These are phyloP conservation scores for Pharnaceum exiguum DNA, from an alignment of 148 eudicot genomes.

Conservation along the genomic window DNA sequence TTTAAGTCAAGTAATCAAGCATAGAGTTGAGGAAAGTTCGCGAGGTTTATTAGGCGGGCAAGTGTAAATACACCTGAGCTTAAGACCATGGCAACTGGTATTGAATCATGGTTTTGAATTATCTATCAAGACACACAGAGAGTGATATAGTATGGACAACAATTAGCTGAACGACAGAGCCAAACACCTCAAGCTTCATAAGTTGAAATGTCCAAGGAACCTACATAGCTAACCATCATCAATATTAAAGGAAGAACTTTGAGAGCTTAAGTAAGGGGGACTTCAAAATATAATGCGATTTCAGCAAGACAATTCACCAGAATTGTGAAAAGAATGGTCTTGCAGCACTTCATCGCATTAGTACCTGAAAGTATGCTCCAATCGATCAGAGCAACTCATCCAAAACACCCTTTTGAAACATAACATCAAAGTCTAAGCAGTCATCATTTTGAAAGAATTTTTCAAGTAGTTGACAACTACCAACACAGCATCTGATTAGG, in stretches of 20 bases:
- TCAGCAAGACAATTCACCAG: not conserved
- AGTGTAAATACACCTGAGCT: constrained; percentile 91
- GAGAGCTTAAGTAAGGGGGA: no score
- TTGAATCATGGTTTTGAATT: constrained; percentile 94
- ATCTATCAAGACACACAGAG: no score
- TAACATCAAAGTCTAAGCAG: constrained; percentile 5
- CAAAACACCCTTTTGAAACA: constrained; percentile 81
- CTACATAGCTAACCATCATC: not conserved
- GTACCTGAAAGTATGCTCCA: constrained; percentile 82
- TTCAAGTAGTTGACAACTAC: no score
- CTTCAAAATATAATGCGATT: not conserved
- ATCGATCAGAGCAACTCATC: constrained; percentile 76
- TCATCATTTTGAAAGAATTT: not conserved
- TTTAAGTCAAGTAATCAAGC: constrained; percentile 12
- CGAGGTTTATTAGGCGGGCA: constrained; percentile 94
- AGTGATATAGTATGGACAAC: no score
- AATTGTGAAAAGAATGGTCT: not conserved
- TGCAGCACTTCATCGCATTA: not conserved
- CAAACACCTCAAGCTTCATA: no score
- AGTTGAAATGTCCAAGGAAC: no score
- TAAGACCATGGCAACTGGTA: constrained; percentile 66
- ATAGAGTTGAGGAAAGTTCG: constrained; percentile 90
- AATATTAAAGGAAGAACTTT: no score
- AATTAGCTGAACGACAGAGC: no score
- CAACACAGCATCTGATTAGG: no score